Base-by-base conservation (phyloP, 2,329 filamentous ascomycete species). In the Fusarium brachygibbosum region DNA sequence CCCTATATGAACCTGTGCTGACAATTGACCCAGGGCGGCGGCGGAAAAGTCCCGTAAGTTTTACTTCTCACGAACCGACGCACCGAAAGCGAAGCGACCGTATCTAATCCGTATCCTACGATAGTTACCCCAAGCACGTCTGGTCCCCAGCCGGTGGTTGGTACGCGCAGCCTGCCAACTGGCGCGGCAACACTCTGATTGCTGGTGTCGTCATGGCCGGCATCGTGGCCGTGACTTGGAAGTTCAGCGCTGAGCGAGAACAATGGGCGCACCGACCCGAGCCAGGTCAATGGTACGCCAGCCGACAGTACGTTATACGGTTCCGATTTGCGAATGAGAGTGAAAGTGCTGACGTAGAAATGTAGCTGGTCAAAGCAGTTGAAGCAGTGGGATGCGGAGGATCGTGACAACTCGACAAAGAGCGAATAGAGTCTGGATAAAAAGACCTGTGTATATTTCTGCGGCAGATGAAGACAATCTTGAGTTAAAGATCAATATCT, bases 81-180 rank as follows among this genome's bases (percentile, higher is more conserved):
- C 51, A 52, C 29, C 50, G 45, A 57, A 50, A 70, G 6, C 70
- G 58, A 61, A 49, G 48, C 52, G 28, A 63, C 50, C 48, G 29
- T 63, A 42, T 52, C 71, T 74, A 65, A 74, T 55, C 17, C 35
- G 34, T 23, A 40, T 12, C 16, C 14, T 29, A 17, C 51, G 46
- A 40, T 76, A 97, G 93, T 78, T 97, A 97, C 83, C 94, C 94
- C 81, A 98, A 97, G 87, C 95, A 99, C 87, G 93, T 99, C 87
- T 99, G 96, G 96, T 98, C 96, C 78, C 96, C 96, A 67, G 87
- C 95, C 71, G 96, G 96, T 87, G 96, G 96, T 82, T 99, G 96
- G 96, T 99, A 99, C 83, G 85, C 91, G 56, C 95, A 97, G 80
- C 96, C 96, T 55, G 86, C 88, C 73, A 99, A 99, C 87, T 99